Percentiles rank a stretch among this genome's conserved stretches.
Conservation (phyloP, 208 protist species). For the Trypanosoma grayi region DNA sequence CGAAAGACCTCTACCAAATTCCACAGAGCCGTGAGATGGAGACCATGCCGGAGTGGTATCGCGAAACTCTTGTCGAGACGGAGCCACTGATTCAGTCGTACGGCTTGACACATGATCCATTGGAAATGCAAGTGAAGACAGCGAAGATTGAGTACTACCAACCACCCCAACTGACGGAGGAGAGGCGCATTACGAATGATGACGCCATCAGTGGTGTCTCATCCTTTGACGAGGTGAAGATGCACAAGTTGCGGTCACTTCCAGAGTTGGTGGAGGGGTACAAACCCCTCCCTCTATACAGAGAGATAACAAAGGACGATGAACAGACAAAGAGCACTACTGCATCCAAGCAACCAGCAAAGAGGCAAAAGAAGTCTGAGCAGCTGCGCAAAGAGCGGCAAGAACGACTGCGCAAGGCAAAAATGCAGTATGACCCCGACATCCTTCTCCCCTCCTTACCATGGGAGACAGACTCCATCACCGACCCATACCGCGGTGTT, state of each 20-base stretch:
- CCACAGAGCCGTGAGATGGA: slow-evolving; percentile 55
- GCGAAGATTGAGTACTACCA: slow-evolving; percentile 56
- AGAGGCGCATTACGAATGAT: slow-evolving; percentile 74
- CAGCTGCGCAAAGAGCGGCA: slow-evolving; percentile 68
- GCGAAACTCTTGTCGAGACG: slow-evolving; percentile 71
- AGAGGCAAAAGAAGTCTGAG: slow-evolving; percentile 65
- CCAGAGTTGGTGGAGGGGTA: slow-evolving; percentile 81
- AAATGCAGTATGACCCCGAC: slow-evolving; percentile 76
- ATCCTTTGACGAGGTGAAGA: slow-evolving; percentile 86
- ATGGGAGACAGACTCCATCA: slow-evolving; percentile 85
- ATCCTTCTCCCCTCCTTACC: slow-evolving; percentile 80
- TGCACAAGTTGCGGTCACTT: slow-evolving; percentile 66
- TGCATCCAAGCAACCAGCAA: slow-evolving; percentile 24
- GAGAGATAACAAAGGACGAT: slow-evolving; percentile 51
- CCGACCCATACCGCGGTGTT: slow-evolving; percentile 81
- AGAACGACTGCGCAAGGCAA: slow-evolving; percentile 69
- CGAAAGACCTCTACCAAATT: slow-evolving; percentile 65
- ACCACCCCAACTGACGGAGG: slow-evolving; percentile 47
- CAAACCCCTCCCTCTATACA: slow-evolving; percentile 81
- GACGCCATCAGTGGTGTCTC: slow-evolving; percentile 56
- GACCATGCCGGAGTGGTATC: slow-evolving; percentile 81
- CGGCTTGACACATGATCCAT: slow-evolving; percentile 73
- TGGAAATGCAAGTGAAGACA: slow-evolving; percentile 40
- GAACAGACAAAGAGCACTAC: slow-evolving; percentile 13
- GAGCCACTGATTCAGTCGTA: slow-evolving; percentile 78